Evolutionary conservation across 192 early-diverging fungal genomes (phyloP), one percentile per base, ranked within the genome.

Genomic region (Backusella sp.): DNA sequence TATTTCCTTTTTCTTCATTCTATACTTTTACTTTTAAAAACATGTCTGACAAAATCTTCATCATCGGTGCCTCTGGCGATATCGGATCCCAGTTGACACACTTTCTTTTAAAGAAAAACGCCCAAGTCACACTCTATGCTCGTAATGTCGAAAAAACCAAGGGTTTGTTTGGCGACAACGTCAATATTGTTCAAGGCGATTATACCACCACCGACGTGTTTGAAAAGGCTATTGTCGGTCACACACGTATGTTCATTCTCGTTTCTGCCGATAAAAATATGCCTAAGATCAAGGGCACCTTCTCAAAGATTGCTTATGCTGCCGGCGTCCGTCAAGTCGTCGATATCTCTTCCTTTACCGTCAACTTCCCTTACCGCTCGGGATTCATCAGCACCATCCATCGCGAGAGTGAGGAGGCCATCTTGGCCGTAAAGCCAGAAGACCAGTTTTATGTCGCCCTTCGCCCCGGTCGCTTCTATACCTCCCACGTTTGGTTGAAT

Each of bases 291-390:
- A 73, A 73, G 71, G 12, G 5, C 14, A 15, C 17, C 1, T 49
- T 68, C 28, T 71, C 76, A 7, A 67, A n/a, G 6, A 35, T 62
- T 3, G 68, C 69, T 4, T 77, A 77, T 23, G 66, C 28, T 14
- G 76, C 76, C 23, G 76, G 76, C 26, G 76, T 70, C 19, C 72
- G 73, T 19, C 76, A 77, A 73, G 46, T 77, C 37, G 70, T 77
- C 11, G 76, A 77, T 73, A 67, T 77, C 19, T 77, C 76, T 3
- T 73, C 62, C 3, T 52, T 7, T 26, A 56, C 52, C 19, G 37
- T 52, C 37, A 56, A 65, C 7, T 74, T 74, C 11, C 49, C 49
- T 5, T 74, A 59, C 56, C 49, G 59, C 19, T 23, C 59, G 3
- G 11, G 3, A 17, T 59, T 28, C 6, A 74, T 74, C 62, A 59